phyloP scores from a whole-genome alignment of 768 basidiomycete genomes.

The Pisolithus albus region DNA sequence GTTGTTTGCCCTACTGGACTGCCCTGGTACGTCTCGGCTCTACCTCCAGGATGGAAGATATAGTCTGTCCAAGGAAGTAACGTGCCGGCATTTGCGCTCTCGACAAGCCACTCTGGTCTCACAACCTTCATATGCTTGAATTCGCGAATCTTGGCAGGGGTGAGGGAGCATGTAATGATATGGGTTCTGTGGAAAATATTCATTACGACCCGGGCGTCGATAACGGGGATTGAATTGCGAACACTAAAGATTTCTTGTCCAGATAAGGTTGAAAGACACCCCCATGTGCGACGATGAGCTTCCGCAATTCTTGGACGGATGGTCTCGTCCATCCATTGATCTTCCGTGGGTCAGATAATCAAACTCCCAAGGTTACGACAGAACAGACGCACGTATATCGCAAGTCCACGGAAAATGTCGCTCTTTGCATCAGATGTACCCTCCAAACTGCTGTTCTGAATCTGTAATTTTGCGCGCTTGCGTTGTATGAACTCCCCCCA shows the following conservation, averaged over 20 bases:
- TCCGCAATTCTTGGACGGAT: constrained; percentile 76
- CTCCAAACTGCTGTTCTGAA: constrained; percentile 54
- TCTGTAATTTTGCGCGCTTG: constrained; percentile 85
- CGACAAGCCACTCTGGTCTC: constrained; percentile 79
- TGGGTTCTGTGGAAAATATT: constrained; percentile 55
- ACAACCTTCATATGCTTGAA: constrained; percentile 90
- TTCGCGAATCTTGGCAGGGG: constrained; percentile 82
- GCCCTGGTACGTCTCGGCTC: constrained; percentile 47
- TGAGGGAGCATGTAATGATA: constrained; percentile 86
- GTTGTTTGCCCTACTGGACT: constrained; percentile 17
- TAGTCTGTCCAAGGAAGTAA: constrained; percentile 80
- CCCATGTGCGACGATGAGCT: constrained; percentile 76
- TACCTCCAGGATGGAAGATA: constrained; percentile 46
- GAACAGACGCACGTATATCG: constrained; percentile 66
- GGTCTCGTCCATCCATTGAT: constrained; percentile 88
- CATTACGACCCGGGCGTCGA: neutral
- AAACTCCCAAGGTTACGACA: neutral
- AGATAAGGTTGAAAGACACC: constrained; percentile 82
- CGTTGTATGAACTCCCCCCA: constrained; percentile 86
- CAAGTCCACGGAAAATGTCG: constrained; percentile 63
- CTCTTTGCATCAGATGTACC: constrained; percentile 23
- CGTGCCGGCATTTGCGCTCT: constrained; percentile 60
- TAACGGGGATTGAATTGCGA: constrained; percentile 24
- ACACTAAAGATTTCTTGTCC: constrained; percentile 71
- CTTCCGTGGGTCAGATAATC: constrained; percentile 30